Percentiles rank a stretch among this genome's conserved stretches.
These are phyloP conservation scores for Fusarium sp. DNA, from an alignment of 2,329 filamentous ascomycete genomes.

Conservation along the genomic window DNA sequence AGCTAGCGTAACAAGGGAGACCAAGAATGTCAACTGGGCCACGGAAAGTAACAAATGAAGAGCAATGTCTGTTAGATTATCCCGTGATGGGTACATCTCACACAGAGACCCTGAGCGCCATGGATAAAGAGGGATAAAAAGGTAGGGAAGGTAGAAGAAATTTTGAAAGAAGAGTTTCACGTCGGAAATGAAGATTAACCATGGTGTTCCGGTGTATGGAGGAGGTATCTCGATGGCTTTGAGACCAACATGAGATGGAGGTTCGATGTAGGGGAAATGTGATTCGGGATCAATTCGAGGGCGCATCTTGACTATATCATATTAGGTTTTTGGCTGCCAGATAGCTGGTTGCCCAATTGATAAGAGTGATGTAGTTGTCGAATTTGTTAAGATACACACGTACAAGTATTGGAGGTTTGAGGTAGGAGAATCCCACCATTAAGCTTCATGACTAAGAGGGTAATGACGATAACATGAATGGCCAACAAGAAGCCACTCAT, in stretches of 20 bases:
- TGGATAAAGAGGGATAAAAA: slow-evolving; percentile 21
- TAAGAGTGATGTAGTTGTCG: too few relatives aligned
- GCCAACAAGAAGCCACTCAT: neutral
- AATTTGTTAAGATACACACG: neutral
- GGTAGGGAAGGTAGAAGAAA: slow-evolving; percentile 14
- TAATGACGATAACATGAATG: slow-evolving; percentile 6
- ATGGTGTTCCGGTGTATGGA: slow-evolving; percentile 30
- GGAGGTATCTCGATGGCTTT: slow-evolving; percentile 14
- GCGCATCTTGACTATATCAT: neutral
- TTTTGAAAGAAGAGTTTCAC: slow-evolving; percentile 21
- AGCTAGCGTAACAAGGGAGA: slow-evolving; percentile 3
- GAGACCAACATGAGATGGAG: slow-evolving; percentile 15
- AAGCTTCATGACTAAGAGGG: neutral
- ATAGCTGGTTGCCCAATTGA: too few relatives aligned
- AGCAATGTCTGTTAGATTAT: slow-evolving; percentile 20
- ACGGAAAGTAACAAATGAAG: slow-evolving; percentile 11
- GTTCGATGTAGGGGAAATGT: slow-evolving; percentile 17
- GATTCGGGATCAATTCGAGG: neutral
- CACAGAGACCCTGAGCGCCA: slow-evolving; percentile 7
- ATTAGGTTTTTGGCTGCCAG: too few relatives aligned
- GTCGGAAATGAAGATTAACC: slow-evolving; percentile 14
- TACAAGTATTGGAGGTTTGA: neutral
- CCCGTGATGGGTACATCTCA: slow-evolving; percentile 22
- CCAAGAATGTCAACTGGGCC: slow-evolving; percentile 13
- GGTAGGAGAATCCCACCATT: neutral